Percentiles rank a stretch among this genome's conserved stretches.
Evolutionary conservation across 2,329 filamentous ascomycete species (phyloP).

Genomic region (Epicoccum sorghinum): DNA sequence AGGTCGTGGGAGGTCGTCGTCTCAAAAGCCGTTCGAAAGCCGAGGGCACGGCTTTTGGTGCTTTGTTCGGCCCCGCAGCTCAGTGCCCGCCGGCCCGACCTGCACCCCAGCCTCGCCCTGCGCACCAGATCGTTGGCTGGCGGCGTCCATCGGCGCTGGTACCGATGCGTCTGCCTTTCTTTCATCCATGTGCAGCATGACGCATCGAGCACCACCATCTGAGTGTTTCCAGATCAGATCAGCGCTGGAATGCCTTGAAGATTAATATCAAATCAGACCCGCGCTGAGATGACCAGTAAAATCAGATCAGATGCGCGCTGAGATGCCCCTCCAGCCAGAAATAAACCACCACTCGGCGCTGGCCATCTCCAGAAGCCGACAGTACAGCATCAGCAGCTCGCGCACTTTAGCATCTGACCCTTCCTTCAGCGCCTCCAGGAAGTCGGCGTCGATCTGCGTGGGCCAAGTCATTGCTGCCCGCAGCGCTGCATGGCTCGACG

Average conservation of each 20-base stretch:
- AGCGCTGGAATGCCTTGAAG: too few species aligned
- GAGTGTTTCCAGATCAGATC: too few species aligned
- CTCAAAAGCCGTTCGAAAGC: conserved; percentile 10
- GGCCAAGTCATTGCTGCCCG: conserved; percentile 32
- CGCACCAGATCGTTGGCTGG: not conserved
- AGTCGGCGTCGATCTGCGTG: conserved; percentile 24
- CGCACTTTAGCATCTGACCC: conserved; percentile 19
- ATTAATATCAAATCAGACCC: too few species aligned
- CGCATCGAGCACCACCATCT: not conserved
- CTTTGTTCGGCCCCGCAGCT: not conserved
- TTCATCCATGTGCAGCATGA: not conserved
- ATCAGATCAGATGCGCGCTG: conserved; percentile 4
- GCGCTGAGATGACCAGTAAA: not conserved
- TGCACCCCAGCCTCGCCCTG: not conserved
- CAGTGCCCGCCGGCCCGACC: conserved; percentile 1
- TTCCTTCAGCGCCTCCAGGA: conserved; percentile 23
- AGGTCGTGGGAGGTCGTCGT: conserved; percentile 7
- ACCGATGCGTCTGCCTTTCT: not conserved
- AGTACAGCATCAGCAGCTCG: conserved; percentile 27
- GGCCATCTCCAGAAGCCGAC: conserved; percentile 28
- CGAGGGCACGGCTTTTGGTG: not conserved
- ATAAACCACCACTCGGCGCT: conserved; percentile 34
- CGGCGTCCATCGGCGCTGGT: not conserved
- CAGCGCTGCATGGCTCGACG: conserved; percentile 28
- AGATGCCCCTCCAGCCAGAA: conserved; percentile 29